phyloP scores from a whole-genome alignment of 495 filamentous ascomycete genomes.

The Tricharina praecox region DNA sequence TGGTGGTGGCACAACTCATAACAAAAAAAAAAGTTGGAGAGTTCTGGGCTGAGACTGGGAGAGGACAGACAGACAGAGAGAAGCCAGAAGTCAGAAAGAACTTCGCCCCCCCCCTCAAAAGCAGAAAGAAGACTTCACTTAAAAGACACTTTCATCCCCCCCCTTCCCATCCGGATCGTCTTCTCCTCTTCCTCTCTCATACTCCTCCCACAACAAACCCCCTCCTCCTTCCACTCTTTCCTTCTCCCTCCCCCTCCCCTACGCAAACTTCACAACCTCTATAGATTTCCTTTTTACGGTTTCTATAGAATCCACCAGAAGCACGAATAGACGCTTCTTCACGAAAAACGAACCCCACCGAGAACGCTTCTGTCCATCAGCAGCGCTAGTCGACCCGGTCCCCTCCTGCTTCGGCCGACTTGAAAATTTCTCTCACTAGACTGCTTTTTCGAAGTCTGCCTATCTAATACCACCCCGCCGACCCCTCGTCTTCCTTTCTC shows the following conservation, averaged over 20 bases:
- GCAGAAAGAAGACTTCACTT: too few relatives aligned
- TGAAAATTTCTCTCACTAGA: slow-evolving; percentile 6
- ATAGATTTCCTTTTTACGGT: too few relatives aligned
- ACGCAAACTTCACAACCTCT: neutral
- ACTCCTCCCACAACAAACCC: neutral
- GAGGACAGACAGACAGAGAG: too few relatives aligned
- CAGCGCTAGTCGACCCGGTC: neutral
- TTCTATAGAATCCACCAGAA: too few relatives aligned
- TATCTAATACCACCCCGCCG: slow-evolving; percentile 5
- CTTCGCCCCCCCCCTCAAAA: too few relatives aligned
- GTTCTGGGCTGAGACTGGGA: too few relatives aligned
- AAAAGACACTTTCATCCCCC: neutral
- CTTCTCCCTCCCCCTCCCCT: neutral
- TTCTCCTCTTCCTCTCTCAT: neutral
- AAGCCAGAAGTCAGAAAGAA: too few relatives aligned
- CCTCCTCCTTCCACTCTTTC: neutral
- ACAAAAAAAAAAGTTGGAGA: too few relatives aligned
- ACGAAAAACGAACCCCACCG: too few relatives aligned
- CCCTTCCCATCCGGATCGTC: neutral
- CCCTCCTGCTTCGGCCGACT: neutral
- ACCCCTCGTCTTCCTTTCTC: neutral
- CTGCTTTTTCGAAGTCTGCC: slow-evolving; percentile 5
- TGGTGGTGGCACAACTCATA: too few relatives aligned
- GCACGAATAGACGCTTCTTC: too few relatives aligned
- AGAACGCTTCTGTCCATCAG: too few relatives aligned